A percentile compares a stretch with the other conserved stretches of the same genome.
These are phyloP conservation scores for Erythrophleum ivorense DNA, from an alignment of 331 rosid genomes.

Conservation along the genomic window DNA sequence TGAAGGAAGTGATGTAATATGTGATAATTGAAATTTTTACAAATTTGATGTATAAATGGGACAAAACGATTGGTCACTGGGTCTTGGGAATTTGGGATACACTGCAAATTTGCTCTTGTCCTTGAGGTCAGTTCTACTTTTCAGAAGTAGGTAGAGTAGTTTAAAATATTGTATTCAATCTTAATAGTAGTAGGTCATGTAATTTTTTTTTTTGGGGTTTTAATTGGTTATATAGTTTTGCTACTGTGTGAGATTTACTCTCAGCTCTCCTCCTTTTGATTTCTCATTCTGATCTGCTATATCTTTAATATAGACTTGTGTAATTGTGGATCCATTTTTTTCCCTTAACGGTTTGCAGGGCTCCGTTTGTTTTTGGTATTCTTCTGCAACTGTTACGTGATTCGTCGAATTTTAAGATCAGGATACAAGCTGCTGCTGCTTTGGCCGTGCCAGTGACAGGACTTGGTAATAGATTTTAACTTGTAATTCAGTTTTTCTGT, in stretches of 20 bases:
- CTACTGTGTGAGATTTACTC: background rate
- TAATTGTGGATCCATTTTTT: constrained; percentile 4
- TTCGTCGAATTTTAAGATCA: constrained; percentile 89
- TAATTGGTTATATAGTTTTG: background rate
- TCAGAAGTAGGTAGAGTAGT: background rate
- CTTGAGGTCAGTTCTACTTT: background rate
- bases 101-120: background rate
- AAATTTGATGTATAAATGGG: background rate
- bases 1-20: background rate
- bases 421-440: constrained; percentile 98
- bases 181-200: background rate
- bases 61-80: background rate
- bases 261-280: background rate
- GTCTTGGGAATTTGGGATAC: background rate
- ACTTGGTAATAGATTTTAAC: constrained; percentile 57
- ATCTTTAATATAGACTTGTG: background rate
- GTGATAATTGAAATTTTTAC: background rate
- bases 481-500: background rate
- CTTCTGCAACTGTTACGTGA: constrained; percentile 81
- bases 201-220: background rate
- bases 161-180: background rate
- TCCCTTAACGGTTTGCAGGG: constrained; percentile 56
- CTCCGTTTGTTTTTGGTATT: constrained; percentile 77
- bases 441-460: constrained; percentile 82
- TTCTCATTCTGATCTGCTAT: background rate